Conservation (phyloP, 805 yeast genomes). For the Cyberlindnera mycetangii region DNA sequence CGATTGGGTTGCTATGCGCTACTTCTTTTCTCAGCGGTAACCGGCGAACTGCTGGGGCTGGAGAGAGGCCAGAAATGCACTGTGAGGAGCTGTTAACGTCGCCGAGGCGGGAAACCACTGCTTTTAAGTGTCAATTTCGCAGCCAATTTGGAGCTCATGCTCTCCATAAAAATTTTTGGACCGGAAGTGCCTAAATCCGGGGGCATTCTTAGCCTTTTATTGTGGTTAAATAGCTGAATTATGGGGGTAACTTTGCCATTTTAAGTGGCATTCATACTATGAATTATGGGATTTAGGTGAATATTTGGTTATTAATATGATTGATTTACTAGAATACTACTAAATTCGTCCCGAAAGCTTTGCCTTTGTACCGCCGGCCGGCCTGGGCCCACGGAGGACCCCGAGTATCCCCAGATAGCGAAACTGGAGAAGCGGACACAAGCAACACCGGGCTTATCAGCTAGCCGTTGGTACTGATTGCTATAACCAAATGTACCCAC, state of each 20-base stretch:
- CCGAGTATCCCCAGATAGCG: not conserved
- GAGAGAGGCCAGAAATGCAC: not conserved
- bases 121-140: not conserved
- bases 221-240: not conserved
- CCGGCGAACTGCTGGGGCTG: not conserved
- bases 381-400: not conserved
- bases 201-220: not conserved
- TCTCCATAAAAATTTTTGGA: conserved; percentile 4
- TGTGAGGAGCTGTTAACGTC: not conserved
- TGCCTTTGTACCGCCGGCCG: not conserved
- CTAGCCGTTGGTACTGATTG: no score
- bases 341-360: not conserved
- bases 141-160: conserved; percentile 1
- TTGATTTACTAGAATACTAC: not conserved
- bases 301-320: not conserved
- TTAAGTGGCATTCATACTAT: not conserved
- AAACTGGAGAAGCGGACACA: not conserved
- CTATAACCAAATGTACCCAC: no score
- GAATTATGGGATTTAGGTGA: no score
- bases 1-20: not conserved
- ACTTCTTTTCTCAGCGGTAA: not conserved
- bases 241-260: not conserved
- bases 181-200: conserved; percentile 6
- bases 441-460: no score
- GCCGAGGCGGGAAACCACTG: not conserved